Base-by-base conservation (phyloP, 2,329 filamentous ascomycete genomes). In the Fusarium stilboides region DNA sequence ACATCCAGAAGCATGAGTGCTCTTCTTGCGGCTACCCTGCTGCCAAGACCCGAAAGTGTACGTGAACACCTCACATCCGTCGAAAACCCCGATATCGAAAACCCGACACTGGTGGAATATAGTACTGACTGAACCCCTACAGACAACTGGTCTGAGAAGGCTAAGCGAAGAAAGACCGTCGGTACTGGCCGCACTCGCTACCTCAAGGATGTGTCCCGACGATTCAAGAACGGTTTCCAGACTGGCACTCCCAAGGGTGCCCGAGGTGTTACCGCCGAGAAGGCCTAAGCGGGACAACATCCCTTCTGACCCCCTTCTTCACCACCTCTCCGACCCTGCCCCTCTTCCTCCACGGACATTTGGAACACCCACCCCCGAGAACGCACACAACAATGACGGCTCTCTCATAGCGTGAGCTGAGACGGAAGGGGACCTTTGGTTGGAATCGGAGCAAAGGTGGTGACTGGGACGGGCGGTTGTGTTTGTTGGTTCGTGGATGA, bases 131-230 rank as follows among this genome's bases (percentile, higher is more conserved):
- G 39, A 54, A 47, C 17, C 26, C 39, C 22, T 51, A 82, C 82
- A 98, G 95, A 91, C 92, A 98, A 99, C 93, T 99, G 96, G 96
- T 90, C 93, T 85, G 95, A 98, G 91, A 99, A 99, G 93, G 95
- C 94, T 80, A 98, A 98, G 94, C 90, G 96, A 85, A 97, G 96
- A 92, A 98, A 98, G 94, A 98, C 95, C 81, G 95, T 93, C 83
- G 96, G 96, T 80, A 95, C 94, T 81, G 96, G 96, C 84, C 93
- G 96, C 85, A 96, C 94, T 91, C 91, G 94, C 82, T 93, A 94
- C 87, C 89, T 99, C 83, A 97, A 97, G 89, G 89, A 88, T 80
- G 91, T 99, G 82, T 88, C 94, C 82, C 92, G 96, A 84, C 90
- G 90, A 86, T 97, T 97, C 91, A 94, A 92, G 89, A 99, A 99